Conservation (phyloP, 441 rosid genomes). For the Pelargonium fulgidum region DNA sequence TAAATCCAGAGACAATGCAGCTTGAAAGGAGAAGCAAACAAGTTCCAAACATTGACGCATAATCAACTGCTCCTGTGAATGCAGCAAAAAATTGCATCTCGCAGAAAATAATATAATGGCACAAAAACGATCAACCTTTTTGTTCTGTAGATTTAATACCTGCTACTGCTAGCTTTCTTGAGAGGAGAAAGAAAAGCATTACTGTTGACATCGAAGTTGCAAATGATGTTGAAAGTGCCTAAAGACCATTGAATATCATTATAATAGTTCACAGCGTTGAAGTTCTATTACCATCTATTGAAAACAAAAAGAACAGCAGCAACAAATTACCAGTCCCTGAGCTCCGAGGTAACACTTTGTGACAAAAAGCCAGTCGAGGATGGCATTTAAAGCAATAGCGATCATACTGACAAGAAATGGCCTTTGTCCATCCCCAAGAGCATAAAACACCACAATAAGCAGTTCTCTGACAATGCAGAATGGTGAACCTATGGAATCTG, state of each 20-base stretch:
- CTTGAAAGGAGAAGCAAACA: neutral
- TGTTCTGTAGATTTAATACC: neutral
- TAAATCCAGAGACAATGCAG: neutral
- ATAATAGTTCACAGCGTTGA: neutral
- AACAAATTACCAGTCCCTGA: constrained; percentile 2
- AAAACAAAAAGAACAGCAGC: neutral
- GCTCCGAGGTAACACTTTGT: constrained; percentile 4
- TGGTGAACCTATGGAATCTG: constrained; percentile 9
- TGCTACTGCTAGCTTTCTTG: neutral
- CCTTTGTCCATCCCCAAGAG: constrained; percentile 1
- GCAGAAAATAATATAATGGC: constrained; percentile 7
- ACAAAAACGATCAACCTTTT: neutral
- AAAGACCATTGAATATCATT: neutral
- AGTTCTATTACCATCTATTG: neutral
- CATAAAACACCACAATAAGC: constrained; percentile 8
- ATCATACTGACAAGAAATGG: constrained; percentile 3
- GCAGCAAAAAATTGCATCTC: neutral
- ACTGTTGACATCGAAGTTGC: neutral
- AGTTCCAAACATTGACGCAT: neutral
- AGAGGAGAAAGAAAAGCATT: neutral
- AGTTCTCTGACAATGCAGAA: neutral
- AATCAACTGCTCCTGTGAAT: neutral
- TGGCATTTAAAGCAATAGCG: neutral
- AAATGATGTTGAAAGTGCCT: constrained; percentile 9
- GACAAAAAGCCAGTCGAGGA: constrained; percentile 4